These are phyloP conservation scores for Boletus mariae DNA, from an alignment of 1,284 basidiomycete genomes.

Conservation along the genomic window DNA sequence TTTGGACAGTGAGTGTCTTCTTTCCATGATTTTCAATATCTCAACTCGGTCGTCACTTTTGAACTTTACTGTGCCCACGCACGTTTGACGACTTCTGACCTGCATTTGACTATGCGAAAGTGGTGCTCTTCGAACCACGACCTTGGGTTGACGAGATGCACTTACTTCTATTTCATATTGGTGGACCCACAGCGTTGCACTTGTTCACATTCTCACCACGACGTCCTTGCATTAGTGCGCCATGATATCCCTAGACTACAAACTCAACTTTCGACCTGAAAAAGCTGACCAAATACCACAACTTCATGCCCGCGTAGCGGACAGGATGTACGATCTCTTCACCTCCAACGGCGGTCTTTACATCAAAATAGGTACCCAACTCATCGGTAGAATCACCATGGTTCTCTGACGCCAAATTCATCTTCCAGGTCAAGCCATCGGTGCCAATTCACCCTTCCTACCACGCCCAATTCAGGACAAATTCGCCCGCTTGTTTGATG, in stretches of 20 bases:
- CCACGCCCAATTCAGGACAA: constrained; percentile 80
- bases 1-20: constrained; percentile 52
- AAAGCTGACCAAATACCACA: constrained; percentile 68
- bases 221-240: constrained; percentile 45
- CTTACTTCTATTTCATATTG: background rate
- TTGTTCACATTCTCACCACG: background rate
- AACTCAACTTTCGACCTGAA: constrained; percentile 73
- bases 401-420: background rate
- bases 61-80: background rate
- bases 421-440: constrained; percentile 64
- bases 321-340: constrained; percentile 72
- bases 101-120: background rate
- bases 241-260: constrained; percentile 73
- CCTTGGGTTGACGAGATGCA: background rate
- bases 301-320: constrained; percentile 78
- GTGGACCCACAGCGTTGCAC: background rate
- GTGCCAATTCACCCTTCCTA: constrained; percentile 78
- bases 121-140: background rate
- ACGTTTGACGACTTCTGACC: background rate
- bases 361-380: constrained; percentile 75
- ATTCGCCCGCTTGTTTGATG: constrained; percentile 80
- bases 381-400: background rate
- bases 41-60: background rate
- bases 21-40: background rate
- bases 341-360: constrained; percentile 83